These are phyloP conservation scores for Solanum sejunctum DNA, from an alignment of 257 asterid species.

Conservation along the genomic window DNA sequence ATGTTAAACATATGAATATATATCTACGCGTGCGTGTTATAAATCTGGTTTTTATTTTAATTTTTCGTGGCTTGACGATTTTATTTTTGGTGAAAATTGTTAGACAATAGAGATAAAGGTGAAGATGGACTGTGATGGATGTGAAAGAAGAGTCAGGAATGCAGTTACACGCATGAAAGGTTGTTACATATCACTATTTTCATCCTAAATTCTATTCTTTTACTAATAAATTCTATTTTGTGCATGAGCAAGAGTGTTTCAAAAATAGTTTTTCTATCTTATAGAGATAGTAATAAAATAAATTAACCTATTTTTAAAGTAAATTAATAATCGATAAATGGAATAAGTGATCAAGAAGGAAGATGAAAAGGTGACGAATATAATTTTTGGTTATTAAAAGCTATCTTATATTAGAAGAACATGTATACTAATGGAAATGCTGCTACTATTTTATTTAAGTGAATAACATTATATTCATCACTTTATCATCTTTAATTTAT, in stretches of 20 bases:
- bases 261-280: too few relatives aligned
- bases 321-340: background rate
- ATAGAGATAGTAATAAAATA: too few relatives aligned
- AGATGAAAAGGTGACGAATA: background rate
- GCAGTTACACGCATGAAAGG: slow-evolving; percentile 70
- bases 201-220: too few relatives aligned
- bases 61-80: too few relatives aligned
- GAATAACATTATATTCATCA: background rate
- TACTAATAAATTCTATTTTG: too few relatives aligned
- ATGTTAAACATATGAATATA: background rate
- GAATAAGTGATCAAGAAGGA: background rate
- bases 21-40: too few relatives aligned
- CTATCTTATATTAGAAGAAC: background rate
- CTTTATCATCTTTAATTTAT: background rate
- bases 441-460: background rate
- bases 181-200: background rate
- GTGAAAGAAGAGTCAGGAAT: slow-evolving; percentile 79
- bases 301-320: background rate
- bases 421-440: background rate
- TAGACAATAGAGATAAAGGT: slow-evolving; percentile 90
- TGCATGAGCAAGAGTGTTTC: too few relatives aligned
- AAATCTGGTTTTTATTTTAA: too few relatives aligned
- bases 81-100: background rate
- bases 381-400: background rate
- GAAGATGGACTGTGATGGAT: slow-evolving; percentile 91